Evolutionary conservation across 2,329 filamentous ascomycete species (phyloP), one percentile per base, ranked within the genome.

Genomic region (Epichloe amarillans): DNA sequence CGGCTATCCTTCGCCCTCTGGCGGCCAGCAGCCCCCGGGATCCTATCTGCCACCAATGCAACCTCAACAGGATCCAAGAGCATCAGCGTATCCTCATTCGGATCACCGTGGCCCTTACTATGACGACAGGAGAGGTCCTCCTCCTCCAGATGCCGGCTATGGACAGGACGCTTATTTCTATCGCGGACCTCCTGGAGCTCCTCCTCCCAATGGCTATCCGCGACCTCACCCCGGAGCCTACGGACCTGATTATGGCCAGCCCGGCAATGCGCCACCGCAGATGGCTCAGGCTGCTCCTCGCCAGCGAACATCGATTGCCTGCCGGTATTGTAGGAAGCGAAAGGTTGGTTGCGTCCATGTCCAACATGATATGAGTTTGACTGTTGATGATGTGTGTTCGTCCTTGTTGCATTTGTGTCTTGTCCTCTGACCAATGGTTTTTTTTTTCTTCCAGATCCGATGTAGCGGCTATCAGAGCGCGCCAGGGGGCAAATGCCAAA

Each of bases 381-480:
- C 11, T 21, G 26, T 19, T 17, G 46, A 26, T 26, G 23, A 26
- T 26, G 6, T 8, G 26, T 26, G 26, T 26, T 21, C 19, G 26
- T 26, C 26, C 8, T 26, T 10, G 26, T 10, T 30, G 26, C 26
- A 30, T 30, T 30, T 10, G 8, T 30, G 26, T 30, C 8, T 30
- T 30, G 8, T 10, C 8, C 26, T 30, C 52, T 57, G 40, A 54
- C 52, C 40, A 10, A 12, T 23, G 19, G 19, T 19, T 23, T 23
- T 8, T 7, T 4, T 21, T 40, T 17, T n/a, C n/a, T n/a, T n/a
- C n/a, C 52, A 80, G 77, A 81, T 81, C 55, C 75, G 77, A 38
- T 81, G 77, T 66, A 80, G 76, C 54, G 77, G 77, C 30, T 80
- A 80, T 55, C 73, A 77, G 52, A 79, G 76, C 54, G 76, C 75